Conservation (phyloP, 768 basidiomycete genomes). For the Hygrocybe coccinea region DNA sequence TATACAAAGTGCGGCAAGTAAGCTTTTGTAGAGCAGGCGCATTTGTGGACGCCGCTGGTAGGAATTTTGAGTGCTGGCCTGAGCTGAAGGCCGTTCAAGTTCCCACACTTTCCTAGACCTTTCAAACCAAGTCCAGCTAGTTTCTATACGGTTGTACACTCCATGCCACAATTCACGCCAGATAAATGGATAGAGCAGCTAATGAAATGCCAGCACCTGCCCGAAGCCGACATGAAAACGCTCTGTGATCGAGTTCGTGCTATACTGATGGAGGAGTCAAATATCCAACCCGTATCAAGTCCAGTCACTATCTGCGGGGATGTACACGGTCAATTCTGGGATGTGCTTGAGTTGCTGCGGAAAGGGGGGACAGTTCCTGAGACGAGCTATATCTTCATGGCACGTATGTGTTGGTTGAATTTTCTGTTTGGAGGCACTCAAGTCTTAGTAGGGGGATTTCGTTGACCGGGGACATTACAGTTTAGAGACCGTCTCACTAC, state of each 20-base stretch:
- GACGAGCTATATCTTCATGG: slow-evolving; percentile 95
- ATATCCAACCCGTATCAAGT: slow-evolving; percentile 92
- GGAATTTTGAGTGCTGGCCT: not conserved
- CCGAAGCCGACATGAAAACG: slow-evolving; percentile 88
- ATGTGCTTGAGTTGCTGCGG: slow-evolving; percentile 82
- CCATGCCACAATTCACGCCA: slow-evolving; percentile 39
- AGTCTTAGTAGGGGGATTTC: slow-evolving; percentile 75
- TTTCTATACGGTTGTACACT: not conserved
- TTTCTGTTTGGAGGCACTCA: slow-evolving; percentile 21
- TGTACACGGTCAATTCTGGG: slow-evolving; percentile 98
- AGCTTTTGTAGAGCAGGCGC: slow-evolving; percentile 23
- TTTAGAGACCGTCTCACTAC: slow-evolving; percentile 86
- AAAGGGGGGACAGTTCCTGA: slow-evolving; percentile 83
- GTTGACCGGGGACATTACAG: slow-evolving; percentile 97
- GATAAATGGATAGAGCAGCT: slow-evolving; percentile 89
- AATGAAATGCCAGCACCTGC: slow-evolving; percentile 78
- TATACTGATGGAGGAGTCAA: slow-evolving; percentile 92
- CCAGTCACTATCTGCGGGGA: slow-evolving; percentile 96
- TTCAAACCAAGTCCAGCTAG: not conserved
- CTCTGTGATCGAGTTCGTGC: slow-evolving; percentile 87
- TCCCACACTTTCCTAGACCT: slow-evolving; percentile 1
- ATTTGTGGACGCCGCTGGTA: slow-evolving; percentile 13
- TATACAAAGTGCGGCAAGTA: slow-evolving; percentile 13
- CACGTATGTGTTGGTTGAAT: slow-evolving; percentile 50
- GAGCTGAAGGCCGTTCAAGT: not conserved